Base-by-base conservation (phyloP, 352 stramenopile genomes). In the Globisporangium radiosum region DNA sequence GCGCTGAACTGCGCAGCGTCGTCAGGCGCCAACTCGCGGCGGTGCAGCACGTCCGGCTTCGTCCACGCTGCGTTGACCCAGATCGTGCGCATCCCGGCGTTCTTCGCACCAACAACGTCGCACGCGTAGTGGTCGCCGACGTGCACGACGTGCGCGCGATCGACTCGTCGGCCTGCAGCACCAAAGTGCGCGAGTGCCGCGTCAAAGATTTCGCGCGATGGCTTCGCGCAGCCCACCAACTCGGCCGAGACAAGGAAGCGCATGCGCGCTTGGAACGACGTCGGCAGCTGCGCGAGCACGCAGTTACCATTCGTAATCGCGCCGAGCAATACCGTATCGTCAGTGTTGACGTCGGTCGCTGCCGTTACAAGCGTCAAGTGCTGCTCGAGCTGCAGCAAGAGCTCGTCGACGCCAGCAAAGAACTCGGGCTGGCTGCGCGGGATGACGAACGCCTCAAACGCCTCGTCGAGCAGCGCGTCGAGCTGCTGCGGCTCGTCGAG, bases 291-390 rank as follows among this genome's bases (percentile, higher is more conserved):
- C 9, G 72, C 56, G 44, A 78, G 62, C 4, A 73, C 52, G 60
- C 78, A 88, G 65, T 91, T 91, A 52, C 81, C 78, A 62, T 91
- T 91, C n/a, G 81, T 91, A 56, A 91, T 85, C 42, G 82, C 71
- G 37, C 81, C 81, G 5, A 76, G 54, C 19, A 25, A 25, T 25
- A 25, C 19, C 19, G 19, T 25, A 25, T 25, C 19, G 19, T 25
- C 19, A 25, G 33, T 9, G 25, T 7, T 49, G 51, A 43, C 39
- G 7, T 39, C 82, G 69, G 37, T 78, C 78, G 5, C 75, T 51
- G 33, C 14, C 19, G 19, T 1, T 25, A 25, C 19, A 25, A 25
- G 42, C 11, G 53, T 43, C 36, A 88, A 64, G 25, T 81, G 58
- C 0, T 7, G 19, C 14, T 75, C 62, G 1, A 91, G 65, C 37